phyloP scores from a whole-genome alignment of 2,329 filamentous ascomycete genomes.

The Venturia carpophila region DNA sequence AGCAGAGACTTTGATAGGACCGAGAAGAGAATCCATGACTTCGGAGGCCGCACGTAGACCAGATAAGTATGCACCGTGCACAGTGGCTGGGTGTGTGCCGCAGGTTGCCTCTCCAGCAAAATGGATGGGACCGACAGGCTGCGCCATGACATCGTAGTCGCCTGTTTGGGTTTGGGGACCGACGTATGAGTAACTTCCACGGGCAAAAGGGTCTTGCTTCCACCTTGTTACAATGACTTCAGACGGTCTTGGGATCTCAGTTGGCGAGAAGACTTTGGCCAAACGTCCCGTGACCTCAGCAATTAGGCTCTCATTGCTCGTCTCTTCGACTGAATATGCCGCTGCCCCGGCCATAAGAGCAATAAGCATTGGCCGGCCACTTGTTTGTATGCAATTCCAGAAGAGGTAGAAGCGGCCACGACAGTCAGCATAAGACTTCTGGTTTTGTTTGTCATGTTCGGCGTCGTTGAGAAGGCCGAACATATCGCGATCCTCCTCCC shows the following conservation, averaged over 20 bases:
- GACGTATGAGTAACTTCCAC: slow-evolving; percentile 91
- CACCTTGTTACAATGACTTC: slow-evolving; percentile 89
- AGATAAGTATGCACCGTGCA: slow-evolving; percentile 92
- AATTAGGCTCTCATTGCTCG: slow-evolving; percentile 67
- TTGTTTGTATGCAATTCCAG: slow-evolving; percentile 90
- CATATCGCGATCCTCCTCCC: slow-evolving; percentile 84
- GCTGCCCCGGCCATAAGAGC: slow-evolving; percentile 95
- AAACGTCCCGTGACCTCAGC: slow-evolving; percentile 73
- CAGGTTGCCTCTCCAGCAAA: slow-evolving; percentile 97
- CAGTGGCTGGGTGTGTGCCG: slow-evolving; percentile 90
- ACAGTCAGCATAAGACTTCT: slow-evolving; percentile 68
- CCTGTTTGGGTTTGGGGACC: slow-evolving; percentile 72
- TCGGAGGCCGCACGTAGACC: slow-evolving; percentile 85
- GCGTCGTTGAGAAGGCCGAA: slow-evolving; percentile 84
- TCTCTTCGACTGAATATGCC: slow-evolving; percentile 76
- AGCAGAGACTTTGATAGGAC: slow-evolving; percentile 67
- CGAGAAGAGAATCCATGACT: slow-evolving; percentile 70
- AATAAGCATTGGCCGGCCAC: slow-evolving; percentile 75
- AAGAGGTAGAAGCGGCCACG: slow-evolving; percentile 95
- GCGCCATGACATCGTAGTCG: slow-evolving; percentile 90
- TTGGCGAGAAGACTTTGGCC: slow-evolving; percentile 60
- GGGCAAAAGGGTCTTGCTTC: slow-evolving; percentile 83
- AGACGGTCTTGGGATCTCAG: slow-evolving; percentile 62
- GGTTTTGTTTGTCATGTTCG: slow-evolving; percentile 58
- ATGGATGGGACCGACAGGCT: slow-evolving; percentile 74